Percentiles rank a stretch among this genome's conserved stretches.
phyloP scores from a whole-genome alignment of 805 yeast species.

The Torulaspora delbrueckii region DNA sequence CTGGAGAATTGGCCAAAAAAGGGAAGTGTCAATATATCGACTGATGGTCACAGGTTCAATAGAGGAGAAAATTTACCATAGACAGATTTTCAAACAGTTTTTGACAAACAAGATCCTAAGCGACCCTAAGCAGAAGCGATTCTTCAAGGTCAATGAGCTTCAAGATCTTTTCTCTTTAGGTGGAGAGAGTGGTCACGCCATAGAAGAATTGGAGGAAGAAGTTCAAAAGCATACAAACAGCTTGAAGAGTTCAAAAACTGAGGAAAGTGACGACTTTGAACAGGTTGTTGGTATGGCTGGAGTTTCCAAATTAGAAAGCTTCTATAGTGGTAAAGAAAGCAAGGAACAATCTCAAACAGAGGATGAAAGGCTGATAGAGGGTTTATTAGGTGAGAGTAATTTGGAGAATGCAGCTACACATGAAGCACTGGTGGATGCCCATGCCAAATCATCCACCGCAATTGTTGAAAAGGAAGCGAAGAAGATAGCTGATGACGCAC shows the following conservation, averaged over 20 bases:
- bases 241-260: constrained; percentile 32
- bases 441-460: constrained; percentile 30
- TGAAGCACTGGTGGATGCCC: constrained; percentile 64
- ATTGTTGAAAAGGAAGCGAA: constrained; percentile 58
- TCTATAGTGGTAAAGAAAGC: constrained; percentile 47
- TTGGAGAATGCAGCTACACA: constrained; percentile 74
- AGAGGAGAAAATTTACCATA: constrained; percentile 93
- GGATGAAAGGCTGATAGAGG: constrained; percentile 67
- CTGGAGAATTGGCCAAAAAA: constrained; percentile 93
- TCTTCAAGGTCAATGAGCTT: constrained; percentile 86
- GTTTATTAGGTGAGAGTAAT: constrained; percentile 60
- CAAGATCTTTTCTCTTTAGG: constrained; percentile 86
- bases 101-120: constrained; percentile 87
- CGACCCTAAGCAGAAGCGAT: constrained; percentile 91
- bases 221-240: constrained; percentile 56
- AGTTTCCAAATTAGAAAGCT: constrained; percentile 65
- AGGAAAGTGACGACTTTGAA: constrained; percentile 60
- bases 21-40: constrained; percentile 85
- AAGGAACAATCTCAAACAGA: constrained; percentile 39
- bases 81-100: constrained; percentile 94
- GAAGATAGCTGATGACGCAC: constrained; percentile 48
- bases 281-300: constrained; percentile 63
- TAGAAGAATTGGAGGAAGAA: constrained; percentile 40
- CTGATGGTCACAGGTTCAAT: constrained; percentile 92
- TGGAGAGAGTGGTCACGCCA: constrained; percentile 47